Base-by-base conservation (phyloP, 2,329 filamentous ascomycete species). In the Eutypa lata region DNA sequence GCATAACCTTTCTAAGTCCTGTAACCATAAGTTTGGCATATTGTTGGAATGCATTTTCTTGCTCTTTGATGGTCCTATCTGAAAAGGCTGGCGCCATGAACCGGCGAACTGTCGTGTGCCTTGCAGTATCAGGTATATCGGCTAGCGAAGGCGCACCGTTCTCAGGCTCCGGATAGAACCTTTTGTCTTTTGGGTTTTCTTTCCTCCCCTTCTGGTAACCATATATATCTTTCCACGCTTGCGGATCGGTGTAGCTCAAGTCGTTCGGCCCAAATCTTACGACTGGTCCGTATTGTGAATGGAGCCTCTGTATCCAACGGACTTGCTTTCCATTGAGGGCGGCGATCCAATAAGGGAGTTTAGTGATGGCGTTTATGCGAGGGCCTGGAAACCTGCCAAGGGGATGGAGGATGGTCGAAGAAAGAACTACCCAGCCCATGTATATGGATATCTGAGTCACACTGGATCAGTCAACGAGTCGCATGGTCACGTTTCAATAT, bases 311-410 rank as follows among this genome's bases (percentile, higher is more conserved):
- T 38, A 62, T 42, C 49, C 54, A 57, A 37, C 46, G 37, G 18
- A 58, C 50, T 31, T 59, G 52, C 22, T 58, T 38, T 13, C 63
- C 63, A 13, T 47, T 52, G 0, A 63, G 37, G 44, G 44, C 52
- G 14, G 53, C 52, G 19, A 58, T 49, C 58, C 58, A 61, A 33
- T 58, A 62, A 1, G 61, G 61, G 2, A 63, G 49, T 3, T 58
- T 57, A 26, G 52, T 64, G 24, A 61, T 48, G 7, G 49, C 54
- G 2, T 38, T 37, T 2, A 61, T 38, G 31, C 51, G 50, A 10
- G 65, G 64, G 10, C 64, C 65, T 0, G 65, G 65, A 38, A 57
- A 62, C 1, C 51, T 52, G 18, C 58, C 53, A 14, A 65, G 60
- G 7, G 61, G 63, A 37, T 67, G 63, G 16, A 67, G 52, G 46